Base-by-base conservation (phyloP, 1,284 basidiomycete genomes). In the Ganoderma sp. region DNA sequence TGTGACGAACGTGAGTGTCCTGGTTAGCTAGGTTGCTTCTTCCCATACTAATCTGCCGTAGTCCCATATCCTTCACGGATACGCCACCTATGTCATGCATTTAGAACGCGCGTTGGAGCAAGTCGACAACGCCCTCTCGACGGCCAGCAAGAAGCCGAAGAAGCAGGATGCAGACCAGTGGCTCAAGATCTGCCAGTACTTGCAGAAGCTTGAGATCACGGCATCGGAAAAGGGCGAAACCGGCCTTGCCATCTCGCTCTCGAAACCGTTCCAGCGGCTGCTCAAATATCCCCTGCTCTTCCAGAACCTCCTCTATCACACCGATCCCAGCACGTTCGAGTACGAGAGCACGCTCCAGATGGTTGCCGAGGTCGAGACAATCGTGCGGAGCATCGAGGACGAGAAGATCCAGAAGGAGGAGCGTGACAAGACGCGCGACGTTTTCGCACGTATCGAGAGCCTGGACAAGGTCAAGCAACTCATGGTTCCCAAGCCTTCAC, bases 241-340 rank as follows among this genome's bases (percentile, higher is more conserved):
- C 1, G 95, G 96, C 0, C 85, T 99, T 54, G 91, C 94, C 42
- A 99, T 99, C 76, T 95, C 95, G 2, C 84, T 98, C 10, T 97
- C 95, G 32, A 99, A 98, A 80, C 97, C 97, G 1, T 98, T 99
- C 82, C 97, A 99, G 78, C 89, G 97, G 41, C 84, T 99, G 54
- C 89, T 98, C 78, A 99, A 99, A 80, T 98, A 99, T 78, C 97
- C 97, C 2, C 87, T 99, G 19, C 88, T 99, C 52, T 98, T 99
- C 82, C 97, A 99, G 81, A 98, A 98, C 79, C 85, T 98, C n/a
- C 87, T 97, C 61, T 97, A 92, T 81, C 94, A 97, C 79, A 98
- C 97, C 10, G 97, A 99, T 76, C 96, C 97, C 0, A 97, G 95
- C 72, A 96, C 96, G 1, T 96, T 92, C 77, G 97, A 99, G 81